Base-by-base conservation (phyloP, 768 basidiomycete genomes). In the Auricularia sp. region DNA sequence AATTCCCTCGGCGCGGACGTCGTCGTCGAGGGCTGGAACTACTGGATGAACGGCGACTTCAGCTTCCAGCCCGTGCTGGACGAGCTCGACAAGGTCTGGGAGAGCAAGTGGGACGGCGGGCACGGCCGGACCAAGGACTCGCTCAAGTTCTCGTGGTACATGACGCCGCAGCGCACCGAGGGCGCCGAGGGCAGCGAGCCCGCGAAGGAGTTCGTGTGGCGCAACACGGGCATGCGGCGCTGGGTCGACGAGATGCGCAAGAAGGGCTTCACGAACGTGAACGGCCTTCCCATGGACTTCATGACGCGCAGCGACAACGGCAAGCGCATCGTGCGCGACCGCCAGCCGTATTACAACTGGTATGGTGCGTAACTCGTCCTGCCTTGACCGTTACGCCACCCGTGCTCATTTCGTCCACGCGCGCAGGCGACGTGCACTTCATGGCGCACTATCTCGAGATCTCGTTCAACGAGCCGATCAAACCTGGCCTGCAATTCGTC, bases 361-460 rank as follows among this genome's bases (percentile, higher is more conserved):
- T 35, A 59, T 14, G 56, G 56, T 59, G 34, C 10, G 56, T 34
- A 33, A 7, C 56, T 29, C 33, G 29, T 24, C 4, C n/a, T 6
- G 47, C 47, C 10, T 51, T 29, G 0, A 29, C 29, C 29, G 29
- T 29, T 29, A 29, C 29, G 29, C 29, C 29, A 0, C 47, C 18
- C 16, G 11, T 21, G 14, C 21, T 5, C 11, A 16, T 10, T 51
- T 16, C 16, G 1, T 8, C 24, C 11, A 29, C 24, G 16, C 54
- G 8, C 33, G 56, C 56, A 59, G 56, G 33, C 18, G 56, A 59
- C 24, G 56, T 59, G 24, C 56, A 59, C 56, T 59, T 59, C 56
- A 59, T 33, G 56, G 24, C 24, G 24, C 24, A 35, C 29, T 59
- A 8, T 18, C 6, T 59, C 11, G 33, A 59, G 6, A 35, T 29